These are phyloP conservation scores for Trichoderma harzianum DNA, from an alignment of 2,329 filamentous ascomycete species.

Conservation along the genomic window DNA sequence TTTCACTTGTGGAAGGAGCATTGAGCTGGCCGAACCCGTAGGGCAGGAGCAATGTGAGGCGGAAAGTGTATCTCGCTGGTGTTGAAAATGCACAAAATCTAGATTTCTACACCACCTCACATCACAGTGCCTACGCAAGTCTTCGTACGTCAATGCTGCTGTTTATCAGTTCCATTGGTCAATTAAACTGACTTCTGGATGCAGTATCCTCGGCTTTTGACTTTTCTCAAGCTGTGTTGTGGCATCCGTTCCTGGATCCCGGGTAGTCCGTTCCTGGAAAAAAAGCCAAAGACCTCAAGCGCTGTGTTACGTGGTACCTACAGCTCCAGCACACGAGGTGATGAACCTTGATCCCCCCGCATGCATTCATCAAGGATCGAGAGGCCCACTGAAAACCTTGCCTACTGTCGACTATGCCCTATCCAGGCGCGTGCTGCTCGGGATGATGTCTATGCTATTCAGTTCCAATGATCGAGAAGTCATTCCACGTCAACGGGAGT, in stretches of 20 bases:
- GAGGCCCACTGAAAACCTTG: conserved; percentile 3
- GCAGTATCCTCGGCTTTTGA: background rate
- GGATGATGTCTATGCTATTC: background rate
- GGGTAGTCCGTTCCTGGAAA: conserved; percentile 11
- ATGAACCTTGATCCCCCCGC: conserved; percentile 3
- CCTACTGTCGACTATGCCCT: background rate
- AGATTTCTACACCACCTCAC: background rate
- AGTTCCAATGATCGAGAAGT: background rate
- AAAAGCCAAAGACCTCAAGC: background rate
- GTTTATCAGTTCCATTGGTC: background rate
- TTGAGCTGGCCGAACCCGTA: background rate
- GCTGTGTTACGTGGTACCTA: background rate
- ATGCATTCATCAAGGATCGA: conserved; percentile 5
- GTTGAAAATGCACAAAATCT: background rate
- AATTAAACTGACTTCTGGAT: background rate
- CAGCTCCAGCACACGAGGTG: background rate
- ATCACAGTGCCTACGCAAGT: background rate
- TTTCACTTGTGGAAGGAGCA: background rate
- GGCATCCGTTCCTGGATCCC: conserved; percentile 11
- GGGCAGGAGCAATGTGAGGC: background rate
- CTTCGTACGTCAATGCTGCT: background rate
- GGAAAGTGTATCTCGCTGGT: background rate
- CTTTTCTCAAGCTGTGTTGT: background rate
- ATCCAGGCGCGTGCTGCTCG: background rate
- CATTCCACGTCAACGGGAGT: background rate